A percentile compares a stretch with the other conserved stretches of the same genome.
Conservation (phyloP, 176 grass and related monocot species). For the Carex scoparia region DNA sequence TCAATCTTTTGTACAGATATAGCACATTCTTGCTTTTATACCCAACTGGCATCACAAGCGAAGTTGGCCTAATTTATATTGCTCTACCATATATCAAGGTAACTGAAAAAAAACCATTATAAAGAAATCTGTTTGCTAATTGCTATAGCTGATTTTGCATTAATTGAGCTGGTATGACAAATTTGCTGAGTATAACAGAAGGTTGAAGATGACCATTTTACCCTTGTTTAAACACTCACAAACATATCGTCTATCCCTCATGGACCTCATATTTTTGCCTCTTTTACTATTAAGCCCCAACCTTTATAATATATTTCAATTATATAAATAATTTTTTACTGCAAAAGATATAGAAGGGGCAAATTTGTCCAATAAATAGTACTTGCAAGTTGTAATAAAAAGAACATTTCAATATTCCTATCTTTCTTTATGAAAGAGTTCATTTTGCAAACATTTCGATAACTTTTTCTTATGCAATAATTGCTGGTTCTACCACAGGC, state of each 20-base stretch:
- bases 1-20: slow-evolving; percentile 28
- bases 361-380: not conserved
- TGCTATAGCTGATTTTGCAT: not conserved
- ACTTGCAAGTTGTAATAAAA: not conserved
- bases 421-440: not conserved
- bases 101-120: not conserved
- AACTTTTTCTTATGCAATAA: not conserved
- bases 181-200: not conserved
- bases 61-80: slow-evolving; percentile 48
- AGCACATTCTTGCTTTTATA: slow-evolving; percentile 44
- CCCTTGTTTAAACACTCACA: not conserved
- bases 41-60: slow-evolving; percentile 51
- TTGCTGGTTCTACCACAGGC: not conserved
- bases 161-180: not conserved
- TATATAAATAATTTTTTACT: not conserved
- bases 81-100: slow-evolving; percentile 47
- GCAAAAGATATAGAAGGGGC: not conserved
- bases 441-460: slow-evolving; percentile 2
- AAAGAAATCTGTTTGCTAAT: not conserved
- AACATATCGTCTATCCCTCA: not conserved
- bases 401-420: not conserved
- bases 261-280: not conserved
- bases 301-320: not conserved
- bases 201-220: not conserved
- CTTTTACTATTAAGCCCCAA: not conserved